phyloP scores from a whole-genome alignment of 2,329 filamentous ascomycete species.

The Scytalidium lignicola region DNA sequence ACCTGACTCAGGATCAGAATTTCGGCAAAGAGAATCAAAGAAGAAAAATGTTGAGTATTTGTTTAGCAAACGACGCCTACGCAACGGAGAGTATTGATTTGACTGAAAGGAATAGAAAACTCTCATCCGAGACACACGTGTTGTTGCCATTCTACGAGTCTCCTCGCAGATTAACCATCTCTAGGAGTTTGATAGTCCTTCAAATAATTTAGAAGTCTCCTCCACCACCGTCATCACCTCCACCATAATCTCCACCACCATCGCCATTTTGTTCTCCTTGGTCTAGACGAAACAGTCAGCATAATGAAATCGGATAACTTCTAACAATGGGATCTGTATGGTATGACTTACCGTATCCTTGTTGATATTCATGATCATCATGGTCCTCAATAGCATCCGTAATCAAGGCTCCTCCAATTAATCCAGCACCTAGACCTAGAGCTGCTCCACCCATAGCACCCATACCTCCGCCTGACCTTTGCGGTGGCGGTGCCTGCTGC shows the following conservation, averaged over 20 bases:
- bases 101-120: too few relatives aligned
- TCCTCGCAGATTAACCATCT: too few relatives aligned
- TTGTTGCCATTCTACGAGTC: too few relatives aligned
- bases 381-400: slow-evolving; percentile 61
- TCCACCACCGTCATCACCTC: slow-evolving; percentile 19
- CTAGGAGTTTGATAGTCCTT: too few relatives aligned
- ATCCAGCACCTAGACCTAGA: slow-evolving; percentile 73
- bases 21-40: too few relatives aligned
- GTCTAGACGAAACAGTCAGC: slow-evolving; percentile 11
- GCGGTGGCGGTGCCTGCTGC: slow-evolving; percentile 31
- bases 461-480: slow-evolving; percentile 46
- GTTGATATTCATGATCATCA: slow-evolving; percentile 52
- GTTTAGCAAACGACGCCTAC: too few relatives aligned
- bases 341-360: slow-evolving; percentile 35
- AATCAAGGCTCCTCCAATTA: slow-evolving; percentile 72
- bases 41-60: too few relatives aligned
- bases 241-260: slow-evolving; percentile 10
- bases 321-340: not conserved
- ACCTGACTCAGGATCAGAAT: too few relatives aligned
- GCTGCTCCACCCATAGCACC: slow-evolving; percentile 71
- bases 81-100: too few relatives aligned
- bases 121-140: too few relatives aligned
- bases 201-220: slow-evolving; percentile 14
- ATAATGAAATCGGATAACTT: not conserved
- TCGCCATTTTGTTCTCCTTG: slow-evolving; percentile 10